A percentile compares a stretch with the other conserved stretches of the same genome.
Evolutionary conservation across 2,329 filamentous ascomycete genomes (phyloP).

Genomic region (Triangularia setosa): DNA sequence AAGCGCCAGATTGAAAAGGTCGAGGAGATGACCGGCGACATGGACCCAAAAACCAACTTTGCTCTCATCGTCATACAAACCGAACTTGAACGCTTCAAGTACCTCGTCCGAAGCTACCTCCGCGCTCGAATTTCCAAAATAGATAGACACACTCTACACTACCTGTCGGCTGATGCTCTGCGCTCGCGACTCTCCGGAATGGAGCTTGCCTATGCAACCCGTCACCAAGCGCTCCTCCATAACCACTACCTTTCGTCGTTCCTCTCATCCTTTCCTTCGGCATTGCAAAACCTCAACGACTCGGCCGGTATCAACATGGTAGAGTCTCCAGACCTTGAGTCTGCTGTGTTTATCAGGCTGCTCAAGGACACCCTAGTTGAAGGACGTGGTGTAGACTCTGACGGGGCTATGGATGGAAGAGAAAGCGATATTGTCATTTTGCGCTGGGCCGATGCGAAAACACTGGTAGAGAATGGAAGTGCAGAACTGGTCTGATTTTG

Average conservation of each 20-base stretch:
- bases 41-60: constrained; percentile 90
- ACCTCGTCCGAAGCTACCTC: constrained; percentile 77
- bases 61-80: constrained; percentile 93
- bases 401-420: constrained; percentile 54
- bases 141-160: constrained; percentile 71
- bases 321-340: constrained; percentile 76
- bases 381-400: constrained; percentile 60
- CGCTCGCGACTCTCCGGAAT: constrained; percentile 65
- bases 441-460: constrained; percentile 70
- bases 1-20: constrained; percentile 38
- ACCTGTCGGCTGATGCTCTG: constrained; percentile 55
- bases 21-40: constrained; percentile 66
- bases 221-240: constrained; percentile 80
- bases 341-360: constrained; percentile 79
- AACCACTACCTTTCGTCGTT: constrained; percentile 85
- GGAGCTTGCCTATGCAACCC: constrained; percentile 77
- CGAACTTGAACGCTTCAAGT: constrained; percentile 91
- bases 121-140: constrained; percentile 88
- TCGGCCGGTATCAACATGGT: constrained; percentile 89
- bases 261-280: constrained; percentile 72
- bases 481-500: constrained; percentile 55
- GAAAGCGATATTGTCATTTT: constrained; percentile 66
- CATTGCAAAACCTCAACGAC: constrained; percentile 83
- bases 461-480: constrained; percentile 49
- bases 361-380: constrained; percentile 57